phyloP scores from a whole-genome alignment of 2,329 filamentous ascomycete species.

The Aspergillus aculeatinus region DNA sequence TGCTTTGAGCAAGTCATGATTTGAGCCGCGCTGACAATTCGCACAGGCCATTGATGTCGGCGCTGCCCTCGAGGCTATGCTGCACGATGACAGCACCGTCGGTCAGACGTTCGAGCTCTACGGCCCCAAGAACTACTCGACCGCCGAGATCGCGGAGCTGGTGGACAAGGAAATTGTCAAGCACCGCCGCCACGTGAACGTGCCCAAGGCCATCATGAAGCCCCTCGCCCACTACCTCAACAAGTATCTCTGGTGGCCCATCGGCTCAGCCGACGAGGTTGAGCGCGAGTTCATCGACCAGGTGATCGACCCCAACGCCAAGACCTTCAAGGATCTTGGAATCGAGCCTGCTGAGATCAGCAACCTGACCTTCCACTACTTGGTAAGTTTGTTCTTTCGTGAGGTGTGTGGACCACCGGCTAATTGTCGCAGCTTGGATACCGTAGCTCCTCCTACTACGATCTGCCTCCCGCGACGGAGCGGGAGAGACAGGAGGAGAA shows the following conservation, averaged over 20 bases:
- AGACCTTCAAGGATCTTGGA: constrained; percentile 91
- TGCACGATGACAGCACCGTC: constrained; percentile 85
- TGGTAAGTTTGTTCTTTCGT: constrained; percentile 59
- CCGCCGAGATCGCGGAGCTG: constrained; percentile 78
- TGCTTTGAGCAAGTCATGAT: background rate
- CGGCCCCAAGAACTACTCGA: constrained; percentile 89
- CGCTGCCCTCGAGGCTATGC: constrained; percentile 81
- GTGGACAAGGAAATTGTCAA: constrained; percentile 93
- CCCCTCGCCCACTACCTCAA: constrained; percentile 73
- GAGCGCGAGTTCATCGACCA: constrained; percentile 94
- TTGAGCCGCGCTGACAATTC: constrained; percentile 16
- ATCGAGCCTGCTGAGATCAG: constrained; percentile 86
- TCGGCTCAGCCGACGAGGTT: constrained; percentile 77
- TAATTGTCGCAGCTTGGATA: constrained; percentile 70
- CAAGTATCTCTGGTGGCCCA: constrained; percentile 84
- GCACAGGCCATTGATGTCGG: constrained; percentile 81
- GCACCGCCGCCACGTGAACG: constrained; percentile 82
- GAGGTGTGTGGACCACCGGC: background rate
- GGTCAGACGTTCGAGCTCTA: constrained; percentile 92
- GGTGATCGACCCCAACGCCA: constrained; percentile 81
- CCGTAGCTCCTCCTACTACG: constrained; percentile 84
- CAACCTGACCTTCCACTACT: constrained; percentile 87
- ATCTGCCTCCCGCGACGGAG: constrained; percentile 91
- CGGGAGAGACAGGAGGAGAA: constrained; percentile 91
- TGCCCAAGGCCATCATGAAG: constrained; percentile 79